Base-by-base conservation (phyloP, 129 eudicot genomes). In the Rutidosis leptorrhynchoides region DNA sequence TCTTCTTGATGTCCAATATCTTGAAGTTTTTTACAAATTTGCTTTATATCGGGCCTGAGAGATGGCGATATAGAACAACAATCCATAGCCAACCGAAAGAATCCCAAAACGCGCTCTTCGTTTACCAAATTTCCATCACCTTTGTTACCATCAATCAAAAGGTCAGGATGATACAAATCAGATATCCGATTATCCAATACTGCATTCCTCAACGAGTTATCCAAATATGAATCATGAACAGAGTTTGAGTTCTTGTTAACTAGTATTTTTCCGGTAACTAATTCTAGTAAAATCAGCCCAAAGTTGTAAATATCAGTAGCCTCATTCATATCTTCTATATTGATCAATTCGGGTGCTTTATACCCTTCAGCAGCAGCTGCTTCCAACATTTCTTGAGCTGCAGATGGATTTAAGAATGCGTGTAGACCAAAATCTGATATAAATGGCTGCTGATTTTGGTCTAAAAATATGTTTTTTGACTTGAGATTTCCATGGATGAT, bases 61-160 rank as follows among this genome's bases (percentile, higher is more conserved):
- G 84, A 69, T 66, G 97, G 95, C 19, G 97, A 81, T 9, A 90
- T 90, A n/a, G 99, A 94, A 67, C 99, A 94, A 79, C 99, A 94
- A 72, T 91, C 81, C 85, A 86, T 84, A 9, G 97, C 95, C 19
- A 94, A 84, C 76, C 67, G 93, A 68, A 86, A 77, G 71, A 82
- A 84, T 72, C 69, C 77, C 40, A 81, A 60, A 57, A 84, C 65
- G 1, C 78, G 77, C 52, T 89, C 94, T 79, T 89, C 94, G 0
- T 49, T 71, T 3, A 51, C 71, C 5, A 67, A 66, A 68, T 70
- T 77, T 69, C 61, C 80, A 49, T 81, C 84, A n/a, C 72, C 69
- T 20, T 73, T 65, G 43, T 56, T 79, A 67, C 72, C 73, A 21
- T 87, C 79, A 45, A 72, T 42, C 20, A 89, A 33, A 51, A 94